Conservation (phyloP, 2,329 filamentous ascomycete genomes). For the Aspergillus oerlinghausenensis region DNA sequence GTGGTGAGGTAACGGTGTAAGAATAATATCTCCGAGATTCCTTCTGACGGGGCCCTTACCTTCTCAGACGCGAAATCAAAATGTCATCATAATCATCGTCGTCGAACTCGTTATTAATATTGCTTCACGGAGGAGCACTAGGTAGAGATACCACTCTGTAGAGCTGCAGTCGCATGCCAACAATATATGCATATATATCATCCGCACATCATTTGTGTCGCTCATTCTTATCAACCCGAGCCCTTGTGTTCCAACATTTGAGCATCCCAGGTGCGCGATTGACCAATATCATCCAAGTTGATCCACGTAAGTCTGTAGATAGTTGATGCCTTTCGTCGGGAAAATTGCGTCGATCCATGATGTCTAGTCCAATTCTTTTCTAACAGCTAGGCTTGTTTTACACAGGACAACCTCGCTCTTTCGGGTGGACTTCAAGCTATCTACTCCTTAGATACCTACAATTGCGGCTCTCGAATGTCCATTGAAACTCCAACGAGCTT, state of each 20-base stretch:
- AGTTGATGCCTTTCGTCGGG: background rate
- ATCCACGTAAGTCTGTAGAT: no score
- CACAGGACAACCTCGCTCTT: background rate
- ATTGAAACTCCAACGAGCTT: background rate
- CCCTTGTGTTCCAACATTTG: background rate
- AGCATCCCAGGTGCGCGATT: background rate
- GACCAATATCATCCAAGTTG: background rate
- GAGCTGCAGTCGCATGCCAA: background rate
- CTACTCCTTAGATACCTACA: background rate
- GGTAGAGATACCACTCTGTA: background rate
- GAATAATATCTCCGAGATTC: constrained; percentile 7
- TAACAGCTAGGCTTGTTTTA: background rate
- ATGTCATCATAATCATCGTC: background rate
- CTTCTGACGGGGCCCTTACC: background rate
- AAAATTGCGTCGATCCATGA: background rate
- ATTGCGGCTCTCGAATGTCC: background rate
- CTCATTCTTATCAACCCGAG: background rate
- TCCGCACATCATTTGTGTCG: no score
- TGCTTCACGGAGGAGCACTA: background rate
- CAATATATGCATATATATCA: background rate
- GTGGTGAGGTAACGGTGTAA: background rate
- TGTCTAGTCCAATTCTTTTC: background rate
- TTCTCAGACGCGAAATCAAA: background rate
- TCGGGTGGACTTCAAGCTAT: background rate
- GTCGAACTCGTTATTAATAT: background rate